Percentiles rank a stretch among this genome's conserved stretches.
These are phyloP conservation scores for Pulveroboletus frians DNA, from an alignment of 768 basidiomycete genomes.

Conservation along the genomic window DNA sequence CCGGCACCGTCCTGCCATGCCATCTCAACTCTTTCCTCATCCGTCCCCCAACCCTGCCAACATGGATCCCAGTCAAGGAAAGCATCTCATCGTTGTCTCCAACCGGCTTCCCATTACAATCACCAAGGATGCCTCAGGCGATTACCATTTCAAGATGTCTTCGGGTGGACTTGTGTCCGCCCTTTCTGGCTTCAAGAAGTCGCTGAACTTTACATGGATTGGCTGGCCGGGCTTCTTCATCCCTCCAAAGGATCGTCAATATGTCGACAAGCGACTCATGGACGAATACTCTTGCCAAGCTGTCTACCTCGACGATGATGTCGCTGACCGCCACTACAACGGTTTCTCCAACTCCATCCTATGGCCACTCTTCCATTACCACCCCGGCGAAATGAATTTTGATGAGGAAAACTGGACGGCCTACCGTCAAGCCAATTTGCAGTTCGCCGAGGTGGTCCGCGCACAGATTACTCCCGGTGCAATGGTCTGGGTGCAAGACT, in stretches of 20 bases:
- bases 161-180: slow-evolving; percentile 97
- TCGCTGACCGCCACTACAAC: slow-evolving; percentile 97
- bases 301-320: slow-evolving; percentile 95
- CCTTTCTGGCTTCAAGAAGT: slow-evolving; percentile 96
- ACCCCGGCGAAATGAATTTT: slow-evolving; percentile 99
- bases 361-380: slow-evolving; percentile 99
- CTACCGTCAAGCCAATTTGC: slow-evolving; percentile 93
- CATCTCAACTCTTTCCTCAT: slow-evolving; percentile 24
- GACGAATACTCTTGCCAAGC: slow-evolving; percentile 97
- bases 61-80: slow-evolving; percentile 45
- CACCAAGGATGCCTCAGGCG: slow-evolving; percentile 83
- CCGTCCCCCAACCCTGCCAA: slow-evolving; percentile 24
- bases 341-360: slow-evolving; percentile 99
- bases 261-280: slow-evolving; percentile 87
- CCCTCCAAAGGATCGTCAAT: slow-evolving; percentile 83
- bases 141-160: slow-evolving; percentile 99
- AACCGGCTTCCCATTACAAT: slow-evolving; percentile 96
- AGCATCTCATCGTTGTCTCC: slow-evolving; percentile 89
- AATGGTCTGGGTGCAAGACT: slow-evolving; percentile 99
- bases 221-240: slow-evolving; percentile 95
- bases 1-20: slow-evolving; percentile 13
- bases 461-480: slow-evolving; percentile 75
- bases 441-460: slow-evolving; percentile 87
- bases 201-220: slow-evolving; percentile 96
- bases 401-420: slow-evolving; percentile 98